These are phyloP conservation scores for Micractinium conductrix DNA, from an alignment of 139 green algal genomes.

Conservation along the genomic window DNA sequence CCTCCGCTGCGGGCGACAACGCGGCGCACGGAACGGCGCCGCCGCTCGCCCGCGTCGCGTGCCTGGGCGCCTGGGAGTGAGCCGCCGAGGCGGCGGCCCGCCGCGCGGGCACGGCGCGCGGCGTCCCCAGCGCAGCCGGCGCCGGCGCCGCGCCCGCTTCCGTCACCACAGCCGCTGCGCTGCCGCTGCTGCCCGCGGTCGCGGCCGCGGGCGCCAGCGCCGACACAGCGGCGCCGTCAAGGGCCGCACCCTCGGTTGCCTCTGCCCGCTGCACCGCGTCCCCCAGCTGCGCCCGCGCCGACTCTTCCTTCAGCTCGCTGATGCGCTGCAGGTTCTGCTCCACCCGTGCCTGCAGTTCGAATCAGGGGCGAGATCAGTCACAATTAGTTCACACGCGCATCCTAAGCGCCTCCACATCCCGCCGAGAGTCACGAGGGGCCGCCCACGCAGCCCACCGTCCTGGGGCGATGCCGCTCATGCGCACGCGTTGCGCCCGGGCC, in stretches of 20 bases:
- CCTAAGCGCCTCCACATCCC: too few relatives aligned
- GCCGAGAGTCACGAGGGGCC: too few relatives aligned
- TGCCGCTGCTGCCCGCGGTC: background rate
- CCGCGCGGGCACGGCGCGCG: background rate
- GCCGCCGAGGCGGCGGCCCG: background rate
- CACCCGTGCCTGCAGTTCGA: too few relatives aligned
- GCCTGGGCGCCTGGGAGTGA: background rate
- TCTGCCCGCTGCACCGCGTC: background rate
- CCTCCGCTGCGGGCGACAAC: background rate
- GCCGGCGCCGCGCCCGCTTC: background rate
- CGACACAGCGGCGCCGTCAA: background rate
- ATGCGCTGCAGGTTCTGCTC: constrained; percentile 77
- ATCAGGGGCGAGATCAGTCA: too few relatives aligned
- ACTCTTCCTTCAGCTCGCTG: constrained; percentile 77
- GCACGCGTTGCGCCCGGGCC: too few relatives aligned
- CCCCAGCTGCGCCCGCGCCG: constrained; percentile 35
- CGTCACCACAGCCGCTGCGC: background rate
- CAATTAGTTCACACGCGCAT: too few relatives aligned
- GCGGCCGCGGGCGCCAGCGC: background rate
- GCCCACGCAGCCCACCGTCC: too few relatives aligned
- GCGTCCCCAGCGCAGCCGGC: background rate
- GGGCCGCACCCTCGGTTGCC: background rate
- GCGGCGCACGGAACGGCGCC: background rate
- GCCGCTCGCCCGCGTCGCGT: background rate
- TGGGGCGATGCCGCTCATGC: too few relatives aligned